These are phyloP conservation scores for Epichloe sylvatica DNA, from an alignment of 2,329 filamentous ascomycete species.

Conservation along the genomic window DNA sequence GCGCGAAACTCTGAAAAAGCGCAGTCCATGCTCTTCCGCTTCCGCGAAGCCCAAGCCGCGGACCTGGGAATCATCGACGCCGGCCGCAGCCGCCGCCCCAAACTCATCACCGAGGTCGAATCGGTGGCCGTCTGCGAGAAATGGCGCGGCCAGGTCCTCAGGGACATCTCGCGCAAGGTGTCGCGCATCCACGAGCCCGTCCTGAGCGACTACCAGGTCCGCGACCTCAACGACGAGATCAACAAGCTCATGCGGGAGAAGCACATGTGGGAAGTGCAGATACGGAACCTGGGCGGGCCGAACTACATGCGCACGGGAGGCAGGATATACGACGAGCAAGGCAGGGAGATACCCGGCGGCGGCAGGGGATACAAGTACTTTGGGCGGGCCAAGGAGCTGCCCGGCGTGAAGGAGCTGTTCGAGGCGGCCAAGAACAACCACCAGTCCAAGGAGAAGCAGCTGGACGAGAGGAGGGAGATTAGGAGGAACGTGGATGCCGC, in stretches of 20 bases:
- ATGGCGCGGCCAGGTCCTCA: constrained; percentile 95
- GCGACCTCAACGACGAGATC: constrained; percentile 97
- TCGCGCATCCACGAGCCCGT: constrained; percentile 85
- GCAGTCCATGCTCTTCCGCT: constrained; percentile 99
- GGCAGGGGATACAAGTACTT: constrained; percentile 93
- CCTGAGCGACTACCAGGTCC: constrained; percentile 92
- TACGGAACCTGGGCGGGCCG: constrained; percentile 85
- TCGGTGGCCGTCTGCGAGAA: constrained; percentile 83
- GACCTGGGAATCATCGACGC: constrained; percentile 94
- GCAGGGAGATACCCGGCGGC: constrained; percentile 55
- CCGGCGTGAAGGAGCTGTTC: constrained; percentile 92
- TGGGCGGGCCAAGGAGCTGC: constrained; percentile 75
- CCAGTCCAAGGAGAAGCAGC: constrained; percentile 48
- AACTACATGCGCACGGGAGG: constrained; percentile 78
- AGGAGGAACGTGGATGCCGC: constrained; percentile 73
- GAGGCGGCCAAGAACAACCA: constrained; percentile 54
- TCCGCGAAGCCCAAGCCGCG: constrained; percentile 91
- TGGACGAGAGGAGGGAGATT: constrained; percentile 55
- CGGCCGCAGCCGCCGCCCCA: constrained; percentile 76
- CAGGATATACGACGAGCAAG: constrained; percentile 60
- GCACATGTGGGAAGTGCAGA: constrained; percentile 97
- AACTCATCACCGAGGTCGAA: constrained; percentile 75
- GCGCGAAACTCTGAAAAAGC: constrained; percentile 97
- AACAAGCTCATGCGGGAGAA: constrained; percentile 99
- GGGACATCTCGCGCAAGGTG: constrained; percentile 94